These are phyloP conservation scores for Talaromyces islandicus DNA, from an alignment of 2,329 filamentous ascomycete genomes.

Conservation along the genomic window DNA sequence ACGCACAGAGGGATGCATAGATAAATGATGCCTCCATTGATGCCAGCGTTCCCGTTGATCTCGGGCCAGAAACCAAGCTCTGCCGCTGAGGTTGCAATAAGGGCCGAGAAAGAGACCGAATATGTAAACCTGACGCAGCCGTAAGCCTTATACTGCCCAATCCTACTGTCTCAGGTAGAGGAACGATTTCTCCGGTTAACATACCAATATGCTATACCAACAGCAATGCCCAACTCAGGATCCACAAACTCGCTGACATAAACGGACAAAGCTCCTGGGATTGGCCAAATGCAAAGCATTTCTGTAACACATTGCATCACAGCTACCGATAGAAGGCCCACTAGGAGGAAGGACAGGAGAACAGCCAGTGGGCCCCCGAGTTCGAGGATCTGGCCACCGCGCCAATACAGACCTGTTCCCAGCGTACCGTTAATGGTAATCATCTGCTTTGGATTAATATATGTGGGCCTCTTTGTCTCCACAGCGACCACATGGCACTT, in stretches of 20 bases:
- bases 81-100: constrained; percentile 21
- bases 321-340: constrained; percentile 26
- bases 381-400: constrained; percentile 26
- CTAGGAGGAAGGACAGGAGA: constrained; percentile 24
- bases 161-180: background rate
- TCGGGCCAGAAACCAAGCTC: constrained; percentile 22
- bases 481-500: constrained; percentile 4
- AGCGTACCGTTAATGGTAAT: constrained; percentile 31
- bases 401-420: constrained; percentile 28
- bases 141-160: background rate
- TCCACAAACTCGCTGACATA: constrained; percentile 33
- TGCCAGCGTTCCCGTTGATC: constrained; percentile 12
- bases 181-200: background rate
- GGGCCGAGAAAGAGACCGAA: constrained; percentile 21
- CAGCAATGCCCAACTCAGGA: constrained; percentile 28
- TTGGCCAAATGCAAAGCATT: constrained; percentile 32
- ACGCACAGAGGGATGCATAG: constrained; percentile 17
- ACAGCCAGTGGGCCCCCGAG: constrained; percentile 28
- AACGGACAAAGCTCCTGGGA: constrained; percentile 30
- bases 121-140: constrained; percentile 21
- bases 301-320: constrained; percentile 37
- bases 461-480: background rate
- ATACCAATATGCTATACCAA: constrained; percentile 32
- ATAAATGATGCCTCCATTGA: constrained; percentile 18
- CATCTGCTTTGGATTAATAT: constrained; percentile 19